A percentile compares a stretch with the other conserved stretches of the same genome.
phyloP scores from a whole-genome alignment of 331 rosid genomes.

The Cydonia oblonga region DNA sequence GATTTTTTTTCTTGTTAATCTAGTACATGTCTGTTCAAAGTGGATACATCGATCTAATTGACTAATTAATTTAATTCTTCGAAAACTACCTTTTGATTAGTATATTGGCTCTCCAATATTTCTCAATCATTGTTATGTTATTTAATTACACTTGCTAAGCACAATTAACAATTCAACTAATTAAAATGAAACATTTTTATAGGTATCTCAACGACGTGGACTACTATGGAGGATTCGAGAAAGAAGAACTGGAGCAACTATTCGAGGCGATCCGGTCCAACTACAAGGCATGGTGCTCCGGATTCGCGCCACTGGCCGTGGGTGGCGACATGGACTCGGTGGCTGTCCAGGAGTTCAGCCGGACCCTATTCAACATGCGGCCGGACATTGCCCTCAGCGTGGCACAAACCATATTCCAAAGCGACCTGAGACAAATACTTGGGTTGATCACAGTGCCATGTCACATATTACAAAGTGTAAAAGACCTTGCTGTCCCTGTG shows the following conservation, averaged over 20 bases:
- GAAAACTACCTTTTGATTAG: not conserved
- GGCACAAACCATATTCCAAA: constrained; percentile 48
- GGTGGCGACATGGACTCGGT: constrained; percentile 85
- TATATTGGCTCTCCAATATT: not conserved
- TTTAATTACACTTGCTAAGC: not conserved
- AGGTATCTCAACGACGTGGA: constrained; percentile 70
- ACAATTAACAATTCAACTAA: not conserved
- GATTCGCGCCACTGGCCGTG: constrained; percentile 70
- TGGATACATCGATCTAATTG: not conserved
- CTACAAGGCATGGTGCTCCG: constrained; percentile 78
- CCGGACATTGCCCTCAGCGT: constrained; percentile 73
- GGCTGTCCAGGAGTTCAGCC: constrained; percentile 76
- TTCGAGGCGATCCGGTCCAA: constrained; percentile 61
- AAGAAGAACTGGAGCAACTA: constrained; percentile 59
- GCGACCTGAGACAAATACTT: constrained; percentile 62
- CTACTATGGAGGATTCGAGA: constrained; percentile 75
- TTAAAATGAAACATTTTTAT: not conserved
- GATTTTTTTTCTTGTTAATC: too few species aligned
- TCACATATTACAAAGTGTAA: constrained; percentile 62
- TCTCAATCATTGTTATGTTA: not conserved
- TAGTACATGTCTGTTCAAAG: not conserved
- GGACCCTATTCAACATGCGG: constrained; percentile 80
- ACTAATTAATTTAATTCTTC: not conserved
- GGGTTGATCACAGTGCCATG: constrained; percentile 48
- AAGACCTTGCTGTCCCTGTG: constrained; percentile 78